Evolutionary conservation across 106 monocot genomes (phyloP).

Genomic region (Dioscorea alata): DNA sequence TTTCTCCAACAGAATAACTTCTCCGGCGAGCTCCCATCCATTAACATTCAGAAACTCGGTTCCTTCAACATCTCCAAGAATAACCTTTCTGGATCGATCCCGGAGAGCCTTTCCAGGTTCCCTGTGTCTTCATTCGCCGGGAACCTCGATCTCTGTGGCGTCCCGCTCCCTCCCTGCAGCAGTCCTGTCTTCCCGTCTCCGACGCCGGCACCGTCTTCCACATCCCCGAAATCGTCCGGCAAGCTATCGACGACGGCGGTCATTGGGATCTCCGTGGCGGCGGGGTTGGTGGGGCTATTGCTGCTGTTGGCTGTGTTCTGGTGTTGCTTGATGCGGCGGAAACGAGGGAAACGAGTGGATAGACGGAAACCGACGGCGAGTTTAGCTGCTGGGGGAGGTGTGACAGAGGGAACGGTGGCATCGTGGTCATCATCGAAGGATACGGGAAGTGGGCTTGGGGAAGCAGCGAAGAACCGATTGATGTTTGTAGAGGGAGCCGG

Average conservation of each 20-base stretch:
- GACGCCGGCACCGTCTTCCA: neutral
- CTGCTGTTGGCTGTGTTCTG: too few relatives aligned
- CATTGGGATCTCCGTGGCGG: neutral
- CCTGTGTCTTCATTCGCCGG: conserved; percentile 42
- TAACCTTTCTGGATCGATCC: conserved; percentile 72
- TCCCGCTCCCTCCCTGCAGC: conserved; percentile 45
- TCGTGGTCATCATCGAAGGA: too few relatives aligned
- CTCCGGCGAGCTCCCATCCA: neutral
- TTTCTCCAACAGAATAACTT: conserved; percentile 51
- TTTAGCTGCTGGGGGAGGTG: neutral
- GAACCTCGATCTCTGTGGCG: conserved; percentile 46
- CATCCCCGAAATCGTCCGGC: too few relatives aligned
- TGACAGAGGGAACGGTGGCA: neutral
- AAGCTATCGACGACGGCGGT: too few relatives aligned
- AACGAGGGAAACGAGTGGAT: too few relatives aligned
- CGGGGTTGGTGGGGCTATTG: neutral
- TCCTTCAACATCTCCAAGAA: conserved; percentile 86
- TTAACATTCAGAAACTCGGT: conserved; percentile 3
- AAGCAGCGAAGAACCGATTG: conserved; percentile 36
- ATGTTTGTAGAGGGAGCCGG: conserved; percentile 27
- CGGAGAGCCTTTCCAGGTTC: conserved; percentile 27
- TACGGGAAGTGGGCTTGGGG: neutral
- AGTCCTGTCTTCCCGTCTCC: conserved; percentile 23
- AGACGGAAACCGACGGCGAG: too few relatives aligned
- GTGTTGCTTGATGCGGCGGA: too few relatives aligned